phyloP scores from a whole-genome alignment of 169 alveolate genomes.

The Plasmodium fragile region DNA sequence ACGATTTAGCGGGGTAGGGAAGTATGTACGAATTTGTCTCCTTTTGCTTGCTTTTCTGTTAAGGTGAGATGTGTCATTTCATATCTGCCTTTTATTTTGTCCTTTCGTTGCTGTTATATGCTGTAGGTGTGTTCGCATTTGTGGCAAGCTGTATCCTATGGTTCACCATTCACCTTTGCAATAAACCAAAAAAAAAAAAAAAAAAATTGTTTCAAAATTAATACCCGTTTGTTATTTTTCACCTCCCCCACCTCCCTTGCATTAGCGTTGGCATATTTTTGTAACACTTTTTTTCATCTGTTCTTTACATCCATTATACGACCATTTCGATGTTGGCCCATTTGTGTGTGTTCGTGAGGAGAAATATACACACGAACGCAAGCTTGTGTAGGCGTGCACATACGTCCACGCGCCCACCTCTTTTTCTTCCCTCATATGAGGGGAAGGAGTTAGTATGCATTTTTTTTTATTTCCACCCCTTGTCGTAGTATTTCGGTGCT shows the following conservation, averaged over 20 bases:
- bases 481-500: background rate
- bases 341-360: background rate
- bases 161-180: background rate
- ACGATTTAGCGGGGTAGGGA: background rate
- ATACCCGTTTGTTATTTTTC: background rate
- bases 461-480: conserved; percentile 6
- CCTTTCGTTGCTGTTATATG: background rate
- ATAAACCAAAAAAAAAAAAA: background rate
- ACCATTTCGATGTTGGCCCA: background rate
- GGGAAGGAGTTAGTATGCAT: background rate
- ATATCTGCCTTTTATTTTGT: background rate
- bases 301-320: background rate
- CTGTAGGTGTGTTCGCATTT: background rate
- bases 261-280: background rate
- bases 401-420: background rate
- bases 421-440: background rate
- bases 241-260: background rate
- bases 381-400: background rate
- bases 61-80: background rate
- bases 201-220: background rate
- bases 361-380: background rate
- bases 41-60: background rate
- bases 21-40: background rate
- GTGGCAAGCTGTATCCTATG: background rate
- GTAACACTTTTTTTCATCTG: background rate